Base-by-base conservation (phyloP, 768 basidiomycete species). In the Thelephora ganbajun region DNA sequence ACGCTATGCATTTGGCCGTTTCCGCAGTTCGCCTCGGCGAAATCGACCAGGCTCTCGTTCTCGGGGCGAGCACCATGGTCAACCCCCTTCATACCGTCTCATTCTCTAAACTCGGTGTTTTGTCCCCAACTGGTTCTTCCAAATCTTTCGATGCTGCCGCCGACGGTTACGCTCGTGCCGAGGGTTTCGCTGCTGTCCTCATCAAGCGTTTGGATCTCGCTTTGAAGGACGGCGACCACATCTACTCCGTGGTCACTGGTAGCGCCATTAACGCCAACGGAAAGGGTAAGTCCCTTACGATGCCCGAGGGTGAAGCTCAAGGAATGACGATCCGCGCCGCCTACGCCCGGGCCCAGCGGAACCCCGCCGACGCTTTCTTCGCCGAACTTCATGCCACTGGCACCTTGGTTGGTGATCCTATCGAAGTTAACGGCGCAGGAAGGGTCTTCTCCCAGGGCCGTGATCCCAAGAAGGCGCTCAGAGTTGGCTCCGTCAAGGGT, bases 1-100 rank as follows among this genome's bases (percentile, higher is more conserved):
- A 65, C 2, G 70, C 69, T 4, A 60, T 73, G 48, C 73, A 76
- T 57, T 62, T 74, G n/a, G 73, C 69, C 5, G 56, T 72, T 2
- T 66, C 68, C 23, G 65, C 70, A 0, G 59, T 74, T 13, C 60
- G 60, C 18, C 58, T 53, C 33, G 72, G 71, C 1, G 73, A 74
- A 33, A 62, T 70, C 30, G 66, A 71, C 33, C 64, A 68, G 6
- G 73, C 73, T 0, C 60, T 76, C 13, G 64, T 76, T 14, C 58
- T 58, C 48, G 51, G 51, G 18, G 61, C 58, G 7, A 62, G 61
- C 36, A 63, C 56, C 11, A 57, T 60, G 20, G 47, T 58, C 37
- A 60, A 57, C 36, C 60, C 56, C 1, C 61, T 55, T 33, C 62
- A 56, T 35, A 65, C 55, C 51, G 52, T 64, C 22, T 51, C 47